Evolutionary conservation across 2,329 filamentous ascomycete genomes (phyloP), one percentile per base, ranked within the genome.

Genomic region (Fusarium vanettenii): DNA sequence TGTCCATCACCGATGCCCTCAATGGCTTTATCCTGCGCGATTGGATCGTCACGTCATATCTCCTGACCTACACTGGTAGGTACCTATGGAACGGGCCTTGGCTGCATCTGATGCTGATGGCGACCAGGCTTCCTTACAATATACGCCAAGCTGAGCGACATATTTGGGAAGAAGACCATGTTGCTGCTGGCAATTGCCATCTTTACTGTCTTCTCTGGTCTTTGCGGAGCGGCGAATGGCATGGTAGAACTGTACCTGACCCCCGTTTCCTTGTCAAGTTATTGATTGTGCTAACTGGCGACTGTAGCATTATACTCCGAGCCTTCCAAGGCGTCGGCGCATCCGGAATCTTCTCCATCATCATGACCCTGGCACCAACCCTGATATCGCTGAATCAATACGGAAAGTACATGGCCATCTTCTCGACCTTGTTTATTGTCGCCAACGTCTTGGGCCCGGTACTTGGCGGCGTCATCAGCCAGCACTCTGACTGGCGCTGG

Each of bases 21-120:
- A 66, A 79, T 11, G 82, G 81, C 9, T 85, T 84, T 45, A 73
- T 80, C 9, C 73, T 81, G 41, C 76, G 78, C n/a, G 80, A 79
- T 39, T 88, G 87, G 87, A 80, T 89, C 6, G 84, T 88, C 14
- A 86, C 85, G 0, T 76, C 85, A 1, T 89, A 88, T 74, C 79
- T 88, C 11, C 78, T 89, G 25, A 86, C 86, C 0, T 89, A 87
- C 67, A 87, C 85, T 13, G 85, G 86, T 83, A 72, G 25, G 67
- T 25, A n/a, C n/a, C n/a, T n/a, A 6, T 13, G 5, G 13, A 43
- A 13, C 6, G 3, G 3, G 2, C 9, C 8, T 8, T 13, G 0
- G 14, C 16, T n/a, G 9, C 16, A 9, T 5, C 22, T 59, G n/a
- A n/a, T 16, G n/a, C n/a, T 56, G 35, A 55, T n/a, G 14, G 9